These are phyloP conservation scores for Bipolaris oryzae DNA, from an alignment of 2,329 filamentous ascomycete genomes.

Conservation along the genomic window DNA sequence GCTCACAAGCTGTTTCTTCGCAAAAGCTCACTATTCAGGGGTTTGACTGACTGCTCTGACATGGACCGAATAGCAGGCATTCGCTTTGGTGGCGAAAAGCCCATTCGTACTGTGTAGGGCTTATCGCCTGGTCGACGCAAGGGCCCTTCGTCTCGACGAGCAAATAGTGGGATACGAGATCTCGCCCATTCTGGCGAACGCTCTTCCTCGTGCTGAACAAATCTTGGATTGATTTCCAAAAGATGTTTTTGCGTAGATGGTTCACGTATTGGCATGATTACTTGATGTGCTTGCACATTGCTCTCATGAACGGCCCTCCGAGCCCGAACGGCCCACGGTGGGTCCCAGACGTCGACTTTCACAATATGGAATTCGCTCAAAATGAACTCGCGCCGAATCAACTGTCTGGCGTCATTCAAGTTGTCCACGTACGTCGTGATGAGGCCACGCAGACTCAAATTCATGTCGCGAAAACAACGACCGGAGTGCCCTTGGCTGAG, in stretches of 20 bases:
- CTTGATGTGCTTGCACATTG: not conserved
- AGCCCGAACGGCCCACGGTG: not conserved
- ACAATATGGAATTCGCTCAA: slow-evolving; percentile 3
- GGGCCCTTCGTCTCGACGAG: slow-evolving; percentile 1
- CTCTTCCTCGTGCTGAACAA: slow-evolving; percentile 4
- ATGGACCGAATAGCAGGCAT: too few species aligned
- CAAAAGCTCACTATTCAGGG: too few species aligned
- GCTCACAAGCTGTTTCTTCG: too few species aligned
- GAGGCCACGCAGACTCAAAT: not conserved
- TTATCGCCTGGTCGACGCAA: slow-evolving; percentile 1
- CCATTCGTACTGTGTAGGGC: slow-evolving; percentile 3
- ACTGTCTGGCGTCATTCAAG: not conserved
- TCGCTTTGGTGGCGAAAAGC: not conserved
- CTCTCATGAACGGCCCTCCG: not conserved
- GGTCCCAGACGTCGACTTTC: not conserved
- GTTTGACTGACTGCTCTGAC: not conserved
- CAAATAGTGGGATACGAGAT: slow-evolving; percentile 2
- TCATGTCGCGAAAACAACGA: slow-evolving; percentile 2
- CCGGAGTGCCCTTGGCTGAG: not conserved
- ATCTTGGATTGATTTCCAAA: not conserved
- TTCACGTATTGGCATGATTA: too few species aligned
- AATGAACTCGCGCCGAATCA: not conserved
- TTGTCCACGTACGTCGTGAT: not conserved
- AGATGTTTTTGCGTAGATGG: not conserved
- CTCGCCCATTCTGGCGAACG: slow-evolving; percentile 3